Conservation (phyloP, 805 yeast genomes). For the Candida verbasci region DNA sequence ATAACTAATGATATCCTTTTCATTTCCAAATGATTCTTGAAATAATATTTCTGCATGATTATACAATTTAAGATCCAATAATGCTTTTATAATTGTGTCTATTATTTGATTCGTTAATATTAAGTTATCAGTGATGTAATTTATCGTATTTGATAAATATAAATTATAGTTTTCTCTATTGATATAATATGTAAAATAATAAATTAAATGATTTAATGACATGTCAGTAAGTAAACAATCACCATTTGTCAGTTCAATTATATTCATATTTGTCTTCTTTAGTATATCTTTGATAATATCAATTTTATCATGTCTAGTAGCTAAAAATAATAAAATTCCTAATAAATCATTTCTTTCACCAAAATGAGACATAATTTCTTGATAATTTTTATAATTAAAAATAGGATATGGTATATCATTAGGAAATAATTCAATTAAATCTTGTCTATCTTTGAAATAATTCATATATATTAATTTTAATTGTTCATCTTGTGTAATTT, state of each 20-base stretch:
- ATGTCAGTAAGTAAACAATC: not conserved
- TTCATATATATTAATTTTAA: conserved; percentile 22
- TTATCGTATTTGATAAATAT: conserved; percentile 1
- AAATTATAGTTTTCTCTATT: not conserved
- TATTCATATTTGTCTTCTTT: conserved; percentile 3
- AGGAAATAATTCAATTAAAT: conserved; percentile 11
- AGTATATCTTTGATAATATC: conserved; percentile 20
- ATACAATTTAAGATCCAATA: conserved; percentile 5
- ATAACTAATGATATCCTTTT: conserved; percentile 7
- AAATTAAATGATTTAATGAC: conserved; percentile 7
- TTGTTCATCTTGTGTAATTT: conserved; percentile 27
- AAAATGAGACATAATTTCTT: conserved; percentile 14
- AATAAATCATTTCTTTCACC: conserved; percentile 1
- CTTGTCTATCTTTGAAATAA: conserved; percentile 28
- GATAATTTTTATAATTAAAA: conserved; percentile 19
- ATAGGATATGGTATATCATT: conserved; percentile 4
- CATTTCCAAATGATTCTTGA: not conserved
- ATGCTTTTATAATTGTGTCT: conserved; percentile 3
- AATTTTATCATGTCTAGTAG: conserved; percentile 23
- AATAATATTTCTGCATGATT: conserved; percentile 4
- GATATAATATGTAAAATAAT: conserved; percentile 5
- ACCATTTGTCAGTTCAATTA: not conserved
- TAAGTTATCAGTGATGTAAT: not conserved
- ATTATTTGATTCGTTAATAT: conserved; percentile 1
- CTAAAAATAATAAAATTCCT: conserved; percentile 18